A percentile compares a stretch with the other conserved stretches of the same genome.
Evolutionary conservation across 768 basidiomycete species (phyloP).

Genomic region (Amanita fuliginea): DNA sequence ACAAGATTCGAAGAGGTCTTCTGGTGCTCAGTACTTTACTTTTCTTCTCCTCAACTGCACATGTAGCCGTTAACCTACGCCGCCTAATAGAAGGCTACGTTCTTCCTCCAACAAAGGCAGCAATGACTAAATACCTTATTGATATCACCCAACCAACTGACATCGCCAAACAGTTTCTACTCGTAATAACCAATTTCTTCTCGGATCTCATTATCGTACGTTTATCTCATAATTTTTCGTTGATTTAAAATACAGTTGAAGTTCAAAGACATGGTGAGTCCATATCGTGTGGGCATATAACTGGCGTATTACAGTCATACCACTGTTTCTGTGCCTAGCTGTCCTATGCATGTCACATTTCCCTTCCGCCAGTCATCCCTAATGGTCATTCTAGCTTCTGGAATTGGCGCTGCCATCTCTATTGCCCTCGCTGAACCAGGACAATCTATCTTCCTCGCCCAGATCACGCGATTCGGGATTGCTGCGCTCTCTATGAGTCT

Average conservation of each 20-base stretch:
- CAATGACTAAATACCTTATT: slow-evolving; percentile 21
- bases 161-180: slow-evolving; percentile 16
- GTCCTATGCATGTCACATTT: background rate
- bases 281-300: slow-evolving; percentile 1
- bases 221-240: background rate
- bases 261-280: slow-evolving; percentile 1
- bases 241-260: background rate
- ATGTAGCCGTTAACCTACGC: slow-evolving; percentile 22
- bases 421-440: slow-evolving; percentile 18
- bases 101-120: slow-evolving; percentile 17
- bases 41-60: slow-evolving; percentile 19
- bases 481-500: slow-evolving; percentile 24
- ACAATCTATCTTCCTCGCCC: slow-evolving; percentile 21
- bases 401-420: background rate
- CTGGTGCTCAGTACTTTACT: background rate
- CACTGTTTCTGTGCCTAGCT: background rate
- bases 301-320: slow-evolving; percentile 2
- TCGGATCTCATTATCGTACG: slow-evolving; percentile 6
- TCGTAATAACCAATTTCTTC: slow-evolving; percentile 1
- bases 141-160: slow-evolving; percentile 24
- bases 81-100: slow-evolving; percentile 22
- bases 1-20: background rate
- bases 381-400: background rate
- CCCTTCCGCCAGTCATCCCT: background rate
- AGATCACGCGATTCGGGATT: slow-evolving; percentile 20